Percentiles rank a stretch among this genome's conserved stretches.
Conservation (phyloP, 2,329 filamentous ascomycete species). For the Sporothrix brasiliensis region DNA sequence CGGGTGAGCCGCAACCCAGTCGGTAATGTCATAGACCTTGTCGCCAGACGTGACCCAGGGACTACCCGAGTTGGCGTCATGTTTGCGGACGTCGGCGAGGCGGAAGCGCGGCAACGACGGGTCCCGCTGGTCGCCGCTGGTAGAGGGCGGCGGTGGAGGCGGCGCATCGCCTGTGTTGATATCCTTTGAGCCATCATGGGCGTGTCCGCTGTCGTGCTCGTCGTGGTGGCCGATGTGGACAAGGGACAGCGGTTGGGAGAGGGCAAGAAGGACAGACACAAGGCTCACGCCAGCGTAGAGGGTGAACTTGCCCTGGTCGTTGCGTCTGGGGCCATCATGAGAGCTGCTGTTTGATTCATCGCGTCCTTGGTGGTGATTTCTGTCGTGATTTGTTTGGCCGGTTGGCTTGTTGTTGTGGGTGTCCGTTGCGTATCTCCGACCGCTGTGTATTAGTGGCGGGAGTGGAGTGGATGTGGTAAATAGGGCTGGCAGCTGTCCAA, state of each 20-base stretch:
- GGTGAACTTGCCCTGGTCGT: slow-evolving; percentile 4
- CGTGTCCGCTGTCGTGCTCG: background rate
- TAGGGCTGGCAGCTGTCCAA: no score
- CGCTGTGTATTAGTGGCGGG: background rate
- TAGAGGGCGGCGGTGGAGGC: background rate
- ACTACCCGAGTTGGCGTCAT: slow-evolving; percentile 34
- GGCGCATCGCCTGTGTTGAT: background rate
- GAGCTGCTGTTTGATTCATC: background rate
- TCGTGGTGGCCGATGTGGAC: background rate
- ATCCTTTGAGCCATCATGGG: background rate
- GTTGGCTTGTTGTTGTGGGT: background rate
- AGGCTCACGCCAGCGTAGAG: slow-evolving; percentile 33
- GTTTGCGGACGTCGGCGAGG: slow-evolving; percentile 37
- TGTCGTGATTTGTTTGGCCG: background rate
- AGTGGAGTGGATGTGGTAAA: background rate
- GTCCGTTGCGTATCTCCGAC: background rate
- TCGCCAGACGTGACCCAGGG: slow-evolving; percentile 68
- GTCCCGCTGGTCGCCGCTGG: slow-evolving; percentile 35
- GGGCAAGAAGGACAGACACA: slow-evolving; percentile 29
- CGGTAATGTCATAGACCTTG: slow-evolving; percentile 71
- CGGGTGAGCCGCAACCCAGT: slow-evolving; percentile 67
- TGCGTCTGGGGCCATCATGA: background rate
- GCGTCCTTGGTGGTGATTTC: background rate
- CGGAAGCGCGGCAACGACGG: slow-evolving; percentile 37
- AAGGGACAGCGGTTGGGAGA: slow-evolving; percentile 27